Evolutionary conservation across 2,329 filamentous ascomycete species (phyloP), one percentile per base, ranked within the genome.

Genomic region (Aureobasidium melanogenum): DNA sequence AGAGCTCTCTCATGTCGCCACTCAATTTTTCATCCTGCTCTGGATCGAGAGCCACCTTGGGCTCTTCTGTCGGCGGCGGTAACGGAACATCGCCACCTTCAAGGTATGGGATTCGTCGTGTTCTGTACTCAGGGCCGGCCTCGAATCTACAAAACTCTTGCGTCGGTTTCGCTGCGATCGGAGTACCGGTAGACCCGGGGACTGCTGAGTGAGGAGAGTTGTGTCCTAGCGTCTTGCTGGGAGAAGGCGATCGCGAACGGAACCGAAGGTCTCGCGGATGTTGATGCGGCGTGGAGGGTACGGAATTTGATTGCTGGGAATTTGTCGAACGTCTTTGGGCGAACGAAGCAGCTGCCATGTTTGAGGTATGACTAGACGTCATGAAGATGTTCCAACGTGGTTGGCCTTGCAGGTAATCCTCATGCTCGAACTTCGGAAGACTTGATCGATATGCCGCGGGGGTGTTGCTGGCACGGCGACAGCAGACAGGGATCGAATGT

Each of bases 221-320:
- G 73, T 86, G 90, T 66, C 84, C 85, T 52, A 84, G 80, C 57
- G 86, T 78, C 60, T 79, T 85, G 67, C 84, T 88, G 39, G 93
- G 92, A 17, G 92, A 97, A 10, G 91, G 92, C 34, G 86, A 86
- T 69, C 84, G 84, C 51, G 91, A 94, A 71, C 86, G 85, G 69
- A 88, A 89, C 2, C 88, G 88, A 69, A 94, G 88, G 69, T 92
- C 87, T 63, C 91, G 86, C 66, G 91, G 85, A 74, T 89, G 88
- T 73, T 97, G 92, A 70, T 93, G 89, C 9, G 93, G 94, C 3
- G 93, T 97, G 1, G 93, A 95, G 1, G 93, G 93, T 52, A 97
- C 89, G 9, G 93, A 97, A 72, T 83, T 96, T 26, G 93, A 95
- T 71, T 95, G 84, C 57, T 85, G 84, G 47, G 70, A 66, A 59